Conservation (phyloP, 768 basidiomycete genomes). For the Rhodotorula graminis region DNA sequence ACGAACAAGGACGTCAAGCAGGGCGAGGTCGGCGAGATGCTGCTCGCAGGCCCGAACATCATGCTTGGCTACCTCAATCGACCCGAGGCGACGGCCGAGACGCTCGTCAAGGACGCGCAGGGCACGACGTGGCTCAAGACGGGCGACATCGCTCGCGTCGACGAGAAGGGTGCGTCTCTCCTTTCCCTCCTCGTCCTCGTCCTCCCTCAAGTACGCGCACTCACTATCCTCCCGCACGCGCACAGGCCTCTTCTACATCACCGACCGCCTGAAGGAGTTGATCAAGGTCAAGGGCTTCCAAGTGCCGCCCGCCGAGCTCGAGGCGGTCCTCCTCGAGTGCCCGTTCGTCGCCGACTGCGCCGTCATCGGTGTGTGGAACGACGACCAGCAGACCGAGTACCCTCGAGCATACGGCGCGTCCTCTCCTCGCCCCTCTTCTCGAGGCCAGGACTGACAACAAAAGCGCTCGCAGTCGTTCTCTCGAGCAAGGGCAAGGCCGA, state of each 20-base stretch:
- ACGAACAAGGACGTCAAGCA: slow-evolving; percentile 31
- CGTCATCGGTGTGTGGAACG: slow-evolving; percentile 69
- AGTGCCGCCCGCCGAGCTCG: slow-evolving; percentile 27
- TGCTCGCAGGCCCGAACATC: slow-evolving; percentile 24
- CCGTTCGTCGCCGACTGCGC: slow-evolving; percentile 62
- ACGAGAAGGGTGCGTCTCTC: slow-evolving; percentile 30
- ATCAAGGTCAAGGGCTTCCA: slow-evolving; percentile 44
- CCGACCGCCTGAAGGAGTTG: slow-evolving; percentile 46
- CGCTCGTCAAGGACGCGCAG: slow-evolving; percentile 12
- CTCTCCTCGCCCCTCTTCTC: too few relatives aligned
- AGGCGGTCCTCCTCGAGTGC: slow-evolving; percentile 35
- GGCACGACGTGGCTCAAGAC: slow-evolving; percentile 37
- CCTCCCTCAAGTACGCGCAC: slow-evolving; percentile 23
- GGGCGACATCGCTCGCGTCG: slow-evolving; percentile 39
- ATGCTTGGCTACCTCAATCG: slow-evolving; percentile 40
- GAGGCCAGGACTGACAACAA: too few relatives aligned
- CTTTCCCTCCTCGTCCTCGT: slow-evolving; percentile 44
- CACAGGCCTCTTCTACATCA: slow-evolving; percentile 37
- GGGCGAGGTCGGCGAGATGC: slow-evolving; percentile 35
- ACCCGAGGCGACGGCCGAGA: slow-evolving; percentile 36
- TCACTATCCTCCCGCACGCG: background rate
- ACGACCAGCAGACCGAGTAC: slow-evolving; percentile 70
- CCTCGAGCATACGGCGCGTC: slow-evolving; percentile 52
- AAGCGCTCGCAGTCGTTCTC: slow-evolving; percentile 20
- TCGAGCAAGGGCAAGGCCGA: slow-evolving; percentile 15